Base-by-base conservation (phyloP, 805 yeast species). In the Yarrowia sp. region DNA sequence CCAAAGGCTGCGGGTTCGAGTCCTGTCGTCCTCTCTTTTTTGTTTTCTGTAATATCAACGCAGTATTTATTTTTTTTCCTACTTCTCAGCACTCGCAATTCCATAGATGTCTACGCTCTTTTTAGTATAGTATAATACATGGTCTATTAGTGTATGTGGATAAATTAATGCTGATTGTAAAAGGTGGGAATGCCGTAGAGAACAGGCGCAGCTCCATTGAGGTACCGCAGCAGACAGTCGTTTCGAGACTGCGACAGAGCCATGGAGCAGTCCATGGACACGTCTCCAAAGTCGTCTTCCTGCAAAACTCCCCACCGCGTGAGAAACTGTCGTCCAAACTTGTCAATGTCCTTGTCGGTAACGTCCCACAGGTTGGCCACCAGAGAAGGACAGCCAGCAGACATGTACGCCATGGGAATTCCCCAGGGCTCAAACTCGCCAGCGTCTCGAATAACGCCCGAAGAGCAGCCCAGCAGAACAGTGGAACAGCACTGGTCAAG, bases 301-400 rank as follows among this genome's bases (percentile, higher is more conserved):
- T 68, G 71, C 46, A 80, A 70, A 13, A 89, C 70, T 0, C 94
- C 94, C 86, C 94, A 86, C 64, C 78, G 76, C 2, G 79, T 78
- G 66, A 94, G 80, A 36, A 89, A 71, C 2, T 81, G 76, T 9
- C 79, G 64, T 22, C 90, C 86, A 67, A 92, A 90, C 67, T 79
- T 80, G 72, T 94, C 98, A 56, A 90, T 89, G 71, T 94, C 99
- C 66, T 88, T 91, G 73, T 94, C 98, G 0, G 98, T 94, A 4
- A 94, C 97, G 72, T 91, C 97, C 99, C 99, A 94, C 62, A 94
- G 73, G 68, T 90, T 90, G 0, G 90, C 97, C 35, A 94, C 74
- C 1, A 90, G 80, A 84, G 88, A 80, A 0, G 96, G 94, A 51
- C 90, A 82, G 0, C 96, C 96, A 21, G 91, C 94, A 9, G 81